Evolutionary conservation across 2,329 filamentous ascomycete species (phyloP).

Genomic region (Pleoardoris graminearum): DNA sequence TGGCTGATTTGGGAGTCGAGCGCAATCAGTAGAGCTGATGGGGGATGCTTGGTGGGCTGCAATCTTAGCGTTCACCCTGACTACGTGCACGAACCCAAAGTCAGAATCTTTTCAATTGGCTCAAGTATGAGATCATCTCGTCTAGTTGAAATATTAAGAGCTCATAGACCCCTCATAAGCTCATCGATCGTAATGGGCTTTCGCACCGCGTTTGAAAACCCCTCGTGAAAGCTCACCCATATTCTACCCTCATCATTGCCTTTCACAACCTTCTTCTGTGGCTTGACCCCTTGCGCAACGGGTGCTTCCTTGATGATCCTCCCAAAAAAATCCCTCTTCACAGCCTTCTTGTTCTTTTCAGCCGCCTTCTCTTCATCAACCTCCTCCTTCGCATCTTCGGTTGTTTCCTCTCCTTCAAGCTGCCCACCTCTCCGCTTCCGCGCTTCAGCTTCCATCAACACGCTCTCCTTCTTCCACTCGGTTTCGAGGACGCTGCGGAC

Average conservation of each 20-base stretch:
- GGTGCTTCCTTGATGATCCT: constrained; percentile 62
- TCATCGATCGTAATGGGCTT: constrained; percentile 84
- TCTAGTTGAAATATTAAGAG: too few species aligned
- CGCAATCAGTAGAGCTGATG: too few species aligned
- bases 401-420: constrained; percentile 19
- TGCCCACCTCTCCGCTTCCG: constrained; percentile 58
- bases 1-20: too few species aligned
- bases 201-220: constrained; percentile 86
- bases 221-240: constrained; percentile 90
- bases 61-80: too few species aligned
- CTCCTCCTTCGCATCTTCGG: constrained; percentile 20
- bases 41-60: too few species aligned
- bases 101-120: too few species aligned
- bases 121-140: too few species aligned
- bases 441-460: constrained; percentile 66
- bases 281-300: constrained; percentile 47
- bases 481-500: constrained; percentile 92
- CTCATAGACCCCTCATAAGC: constrained; percentile 72
- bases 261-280: constrained; percentile 40
- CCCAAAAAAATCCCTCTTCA: constrained; percentile 86
- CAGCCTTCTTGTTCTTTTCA: constrained; percentile 37
- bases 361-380: constrained; percentile 27
- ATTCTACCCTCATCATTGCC: constrained; percentile 61
- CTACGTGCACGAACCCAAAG: too few species aligned
- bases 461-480: constrained; percentile 76